Evolutionary conservation across 305 asterid genomes (phyloP).

Genomic region (Fraxinus baroniana): DNA sequence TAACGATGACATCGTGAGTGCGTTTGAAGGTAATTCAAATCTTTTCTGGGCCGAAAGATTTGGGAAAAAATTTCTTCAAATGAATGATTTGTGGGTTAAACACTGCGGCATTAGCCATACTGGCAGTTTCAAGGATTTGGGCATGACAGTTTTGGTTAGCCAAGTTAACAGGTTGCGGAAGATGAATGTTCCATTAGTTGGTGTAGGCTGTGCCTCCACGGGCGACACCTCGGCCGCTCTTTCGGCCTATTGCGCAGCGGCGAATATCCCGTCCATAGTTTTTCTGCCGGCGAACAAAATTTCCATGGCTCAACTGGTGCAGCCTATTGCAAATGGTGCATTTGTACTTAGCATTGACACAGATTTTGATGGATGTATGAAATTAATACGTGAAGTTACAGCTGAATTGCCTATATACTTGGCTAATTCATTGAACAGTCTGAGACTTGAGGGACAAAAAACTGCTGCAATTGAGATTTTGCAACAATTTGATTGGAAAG

Average conservation of each 20-base stretch:
- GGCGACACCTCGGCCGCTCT: constrained; percentile 57
- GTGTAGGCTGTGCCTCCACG: constrained; percentile 52
- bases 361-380: constrained; percentile 56
- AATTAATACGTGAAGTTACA: constrained; percentile 37
- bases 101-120: constrained; percentile 54
- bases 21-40: constrained; percentile 48
- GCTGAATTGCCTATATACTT: constrained; percentile 44
- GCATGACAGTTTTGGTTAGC: constrained; percentile 51
- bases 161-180: constrained; percentile 47
- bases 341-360: constrained; percentile 48
- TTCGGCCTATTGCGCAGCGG: constrained; percentile 48
- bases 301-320: constrained; percentile 48
- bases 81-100: constrained; percentile 54
- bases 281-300: constrained; percentile 42
- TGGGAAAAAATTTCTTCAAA: constrained; percentile 30
- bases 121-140: constrained; percentile 48
- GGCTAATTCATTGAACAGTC: constrained; percentile 45
- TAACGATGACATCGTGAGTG: constrained; percentile 41
- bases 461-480: constrained; percentile 51
- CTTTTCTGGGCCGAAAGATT: constrained; percentile 55
- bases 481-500: constrained; percentile 56
- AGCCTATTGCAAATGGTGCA: constrained; percentile 50
- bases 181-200: constrained; percentile 29
- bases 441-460: constrained; percentile 48
- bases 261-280: constrained; percentile 43